Evolutionary conservation across 2,329 filamentous ascomycete species (phyloP).

Genomic region (Thielaviopsis ethacetica): DNA sequence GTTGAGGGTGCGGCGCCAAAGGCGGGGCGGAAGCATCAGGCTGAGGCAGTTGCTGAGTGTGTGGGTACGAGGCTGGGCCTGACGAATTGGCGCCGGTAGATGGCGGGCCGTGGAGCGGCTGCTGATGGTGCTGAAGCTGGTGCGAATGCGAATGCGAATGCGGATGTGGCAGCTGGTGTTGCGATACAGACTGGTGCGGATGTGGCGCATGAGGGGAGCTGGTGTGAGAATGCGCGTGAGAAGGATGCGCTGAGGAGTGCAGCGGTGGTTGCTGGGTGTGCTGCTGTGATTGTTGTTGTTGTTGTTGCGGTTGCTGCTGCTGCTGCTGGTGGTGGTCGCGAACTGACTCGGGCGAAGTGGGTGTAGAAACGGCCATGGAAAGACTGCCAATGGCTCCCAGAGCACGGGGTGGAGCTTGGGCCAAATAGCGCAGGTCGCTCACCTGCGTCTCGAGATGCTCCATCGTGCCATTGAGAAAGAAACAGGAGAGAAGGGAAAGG

Average conservation of each 20-base stretch:
- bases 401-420: slow-evolving; percentile 22
- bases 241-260: background rate
- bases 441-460: slow-evolving; percentile 38
- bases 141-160: background rate
- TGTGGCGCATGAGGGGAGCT: background rate
- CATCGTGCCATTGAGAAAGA: slow-evolving; percentile 21
- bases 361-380: slow-evolving; percentile 18
- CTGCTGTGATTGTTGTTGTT: slow-evolving; percentile 1
- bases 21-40: background rate
- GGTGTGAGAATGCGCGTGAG: slow-evolving; percentile 1
- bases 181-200: background rate
- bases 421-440: slow-evolving; percentile 36
- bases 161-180: background rate
- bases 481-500: background rate
- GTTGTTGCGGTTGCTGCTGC: slow-evolving; percentile 15
- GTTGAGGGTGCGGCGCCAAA: no score
- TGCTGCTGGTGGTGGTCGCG: slow-evolving; percentile 23
- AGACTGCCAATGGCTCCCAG: slow-evolving; percentile 16
- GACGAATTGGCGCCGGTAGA: background rate
- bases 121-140: background rate
- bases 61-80: slow-evolving; percentile 2
- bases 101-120: background rate
- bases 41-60: background rate
- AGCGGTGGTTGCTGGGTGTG: background rate
- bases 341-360: slow-evolving; percentile 31